Evolutionary conservation across 2,329 filamentous ascomycete genomes (phyloP), one percentile per base, ranked within the genome.

Genomic region (Alternaria brassicae): DNA sequence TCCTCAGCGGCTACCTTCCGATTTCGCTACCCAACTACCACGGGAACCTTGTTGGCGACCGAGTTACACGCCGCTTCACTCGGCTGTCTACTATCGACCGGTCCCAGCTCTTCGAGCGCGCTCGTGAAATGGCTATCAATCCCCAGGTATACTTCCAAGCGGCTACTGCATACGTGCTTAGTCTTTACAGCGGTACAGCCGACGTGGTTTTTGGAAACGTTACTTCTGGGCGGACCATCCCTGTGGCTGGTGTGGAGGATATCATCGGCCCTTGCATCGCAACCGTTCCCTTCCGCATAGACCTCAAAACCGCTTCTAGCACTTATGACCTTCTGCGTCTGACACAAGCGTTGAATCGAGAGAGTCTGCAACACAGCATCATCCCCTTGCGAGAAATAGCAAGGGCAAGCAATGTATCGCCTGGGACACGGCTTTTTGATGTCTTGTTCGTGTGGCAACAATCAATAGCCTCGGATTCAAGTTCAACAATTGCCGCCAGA

Each of bases 381-480:
- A 70, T 93, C 6, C 83, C 91, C 0, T 81, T 96, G 2, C 80
- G 86, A 1, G 87, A 92, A 2, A 91, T 97, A 64, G 89, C 87
- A 69, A 86, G 85, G 65, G 77, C 84, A 1, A 85, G 84, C 3
- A 84, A 83, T 0, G 60, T 89, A 1, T 78, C 82, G 27, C 81
- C 86, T 0, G 81, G 83, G 1, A 82, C 86, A 37, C 78, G 79
- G 1, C 77, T 96, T 0, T 97, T 94, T 66, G 91, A 96, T 66
- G 84, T 89, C 0, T 80, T 97, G 0, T 89, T 96, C 68, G 88
- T 93, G 0, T 97, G 93, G 82, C 93, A 97, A 68, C 89, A 96
- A 71, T 90, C 89, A 0, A 80, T 90, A 17, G 63, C 76, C 1
- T 74, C 76, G 15, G 61, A 65, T 2, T 64, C 72, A n/a, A 45